Percentiles rank a stretch among this genome's conserved stretches.
These are phyloP conservation scores for Schizophyllum commune DNA, from an alignment of 1,284 basidiomycete species.

Conservation along the genomic window DNA sequence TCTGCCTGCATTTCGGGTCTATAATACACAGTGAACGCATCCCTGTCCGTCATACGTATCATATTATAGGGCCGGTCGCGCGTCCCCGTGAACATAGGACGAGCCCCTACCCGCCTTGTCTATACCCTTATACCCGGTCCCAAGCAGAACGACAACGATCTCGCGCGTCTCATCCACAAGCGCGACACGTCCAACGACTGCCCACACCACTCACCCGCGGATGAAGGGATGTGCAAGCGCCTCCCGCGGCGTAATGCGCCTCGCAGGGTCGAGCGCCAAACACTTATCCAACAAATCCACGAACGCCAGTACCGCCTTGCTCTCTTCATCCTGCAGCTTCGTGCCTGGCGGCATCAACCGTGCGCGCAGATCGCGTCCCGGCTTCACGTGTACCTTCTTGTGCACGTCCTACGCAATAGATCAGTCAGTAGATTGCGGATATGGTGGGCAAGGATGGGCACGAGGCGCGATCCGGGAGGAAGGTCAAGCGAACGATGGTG, in stretches of 20 bases:
- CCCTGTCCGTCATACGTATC: too few species aligned
- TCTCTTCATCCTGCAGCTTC: constrained; percentile 85
- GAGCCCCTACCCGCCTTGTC: too few species aligned
- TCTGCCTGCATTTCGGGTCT: too few species aligned
- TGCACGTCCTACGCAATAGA: constrained; percentile 56
- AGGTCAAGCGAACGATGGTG: background rate
- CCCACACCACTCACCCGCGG: constrained; percentile 35
- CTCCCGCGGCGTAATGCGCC: constrained; percentile 82
- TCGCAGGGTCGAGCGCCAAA: constrained; percentile 82
- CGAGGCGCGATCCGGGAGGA: constrained; percentile 7
- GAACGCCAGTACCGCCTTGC: constrained; percentile 76
- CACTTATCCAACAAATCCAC: constrained; percentile 92
- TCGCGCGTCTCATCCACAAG: too few species aligned
- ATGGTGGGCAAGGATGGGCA: background rate
- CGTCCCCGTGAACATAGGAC: too few species aligned
- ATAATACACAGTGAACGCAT: too few species aligned
- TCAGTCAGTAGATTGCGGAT: constrained; percentile 12
- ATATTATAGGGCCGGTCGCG: too few species aligned
- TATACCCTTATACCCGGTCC: too few species aligned
- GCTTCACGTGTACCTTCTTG: constrained; percentile 79
- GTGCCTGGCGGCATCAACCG: constrained; percentile 76
- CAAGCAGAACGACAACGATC: too few species aligned
- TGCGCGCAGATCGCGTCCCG: constrained; percentile 73
- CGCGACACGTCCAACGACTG: too few species aligned
- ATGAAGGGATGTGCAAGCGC: constrained; percentile 87